phyloP scores from a whole-genome alignment of 2,329 filamentous ascomycete genomes.

The Cladosporium sp. region DNA sequence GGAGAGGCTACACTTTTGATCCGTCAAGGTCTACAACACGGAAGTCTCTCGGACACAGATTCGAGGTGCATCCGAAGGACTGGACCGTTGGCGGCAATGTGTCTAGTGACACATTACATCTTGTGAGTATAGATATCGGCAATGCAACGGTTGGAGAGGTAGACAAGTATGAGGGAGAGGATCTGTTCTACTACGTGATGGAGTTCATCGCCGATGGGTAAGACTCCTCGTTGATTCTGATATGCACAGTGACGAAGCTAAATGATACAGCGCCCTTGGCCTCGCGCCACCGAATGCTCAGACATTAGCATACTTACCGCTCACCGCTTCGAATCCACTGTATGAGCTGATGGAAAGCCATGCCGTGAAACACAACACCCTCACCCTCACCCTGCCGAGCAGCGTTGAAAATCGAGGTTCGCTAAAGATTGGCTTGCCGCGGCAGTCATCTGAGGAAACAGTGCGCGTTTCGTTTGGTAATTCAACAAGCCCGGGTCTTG shows the following conservation, averaged over 20 bases:
- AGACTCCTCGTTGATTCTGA: neutral
- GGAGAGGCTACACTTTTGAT: constrained; percentile 3
- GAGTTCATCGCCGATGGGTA: constrained; percentile 16
- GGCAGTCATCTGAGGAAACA: neutral
- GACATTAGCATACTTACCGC: neutral
- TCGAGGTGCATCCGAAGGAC: constrained; percentile 7
- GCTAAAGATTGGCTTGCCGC: neutral
- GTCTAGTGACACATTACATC: neutral
- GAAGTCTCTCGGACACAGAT: neutral
- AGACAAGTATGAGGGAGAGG: constrained; percentile 11
- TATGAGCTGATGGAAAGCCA: neutral
- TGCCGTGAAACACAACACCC: neutral
- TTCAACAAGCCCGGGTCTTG: neutral
- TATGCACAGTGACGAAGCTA: neutral
- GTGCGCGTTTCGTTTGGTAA: neutral
- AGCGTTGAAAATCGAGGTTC: neutral
- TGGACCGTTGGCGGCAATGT: constrained; percentile 8
- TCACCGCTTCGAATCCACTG: neutral
- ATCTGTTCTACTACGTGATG: constrained; percentile 13
- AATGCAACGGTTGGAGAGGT: constrained; percentile 8
- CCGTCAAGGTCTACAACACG: neutral
- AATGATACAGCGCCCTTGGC: constrained; percentile 5
- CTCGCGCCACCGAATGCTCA: neutral
- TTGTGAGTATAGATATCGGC: neutral
- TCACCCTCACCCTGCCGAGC: neutral